Evolutionary conservation across 2,329 filamentous ascomycete genomes (phyloP), one percentile per base, ranked within the genome.

Genomic region (Penicillium sp.): DNA sequence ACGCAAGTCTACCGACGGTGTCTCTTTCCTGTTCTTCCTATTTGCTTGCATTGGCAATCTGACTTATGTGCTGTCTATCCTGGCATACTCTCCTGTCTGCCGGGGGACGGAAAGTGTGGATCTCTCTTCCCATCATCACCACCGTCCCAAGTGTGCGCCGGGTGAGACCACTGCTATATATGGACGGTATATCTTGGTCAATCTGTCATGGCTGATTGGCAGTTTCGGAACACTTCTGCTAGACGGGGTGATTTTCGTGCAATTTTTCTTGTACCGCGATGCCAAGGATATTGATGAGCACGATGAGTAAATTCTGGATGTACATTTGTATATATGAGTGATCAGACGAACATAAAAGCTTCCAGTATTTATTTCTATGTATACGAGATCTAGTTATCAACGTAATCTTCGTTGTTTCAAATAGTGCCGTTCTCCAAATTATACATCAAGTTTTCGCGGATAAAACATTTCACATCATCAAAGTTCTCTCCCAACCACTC

Each of bases 21-120:
- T 99, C 21, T 93, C 90, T 63, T 87, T 97, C 78, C 83, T 98
- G 11, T 99, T 98, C 77, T 98, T 98, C 79, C 81, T 98, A 23
- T 98, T 99, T 72, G 95, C 95, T 4, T 98, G 93, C 71, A 85
- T 98, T 6, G 95, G 95, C 2, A 99, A 99, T 73, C 75, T 96
- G 63, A 97, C 93, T 0, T 98, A 96, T 69, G 93, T 97, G 19
- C 79, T 96, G 37, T 93, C 89, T 37, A 98, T 99, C 65, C 83
- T 98, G 62, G 93, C 92, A 1, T 98, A 92, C 69, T 91, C 93
- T 58, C 91, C 93, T 0, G 79, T 83, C 29, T 96, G 91, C 43
- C 59, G 55, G 21, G 54, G 61, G 21, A 77, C 63, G 57, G 68
- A 50, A 21, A 21, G 43, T 13, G 14, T 58, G 37, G 45, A 33